Conservation (phyloP, 2,329 filamentous ascomycete genomes). For the Pestalotiopsis sp. region DNA sequence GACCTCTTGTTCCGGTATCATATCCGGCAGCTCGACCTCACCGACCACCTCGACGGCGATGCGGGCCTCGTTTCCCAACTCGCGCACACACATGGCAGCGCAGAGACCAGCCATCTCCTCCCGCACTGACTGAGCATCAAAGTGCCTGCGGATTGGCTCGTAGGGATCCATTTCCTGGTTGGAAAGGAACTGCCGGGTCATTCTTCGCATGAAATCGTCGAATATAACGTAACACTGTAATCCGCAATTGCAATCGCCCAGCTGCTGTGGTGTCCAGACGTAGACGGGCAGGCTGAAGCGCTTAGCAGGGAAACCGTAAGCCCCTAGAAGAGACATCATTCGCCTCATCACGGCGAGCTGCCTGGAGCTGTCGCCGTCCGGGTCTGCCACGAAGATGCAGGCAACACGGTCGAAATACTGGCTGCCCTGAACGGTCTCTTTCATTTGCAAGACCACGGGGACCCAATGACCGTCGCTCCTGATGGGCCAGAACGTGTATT, state of each 20-base stretch:
- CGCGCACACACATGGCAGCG: slow-evolving; percentile 1
- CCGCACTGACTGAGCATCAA: background rate
- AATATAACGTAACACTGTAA: background rate
- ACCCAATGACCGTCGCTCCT: background rate
- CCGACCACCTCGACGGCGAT: background rate
- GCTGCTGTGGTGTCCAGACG: slow-evolving; percentile 1
- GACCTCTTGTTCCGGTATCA: background rate
- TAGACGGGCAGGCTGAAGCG: background rate
- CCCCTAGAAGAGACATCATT: background rate
- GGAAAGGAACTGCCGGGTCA: background rate
- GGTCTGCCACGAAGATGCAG: slow-evolving; percentile 1
- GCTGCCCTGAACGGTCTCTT: background rate
- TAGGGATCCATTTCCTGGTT: background rate
- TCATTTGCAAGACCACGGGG: background rate
- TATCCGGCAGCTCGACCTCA: background rate
- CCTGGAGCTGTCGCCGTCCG: background rate
- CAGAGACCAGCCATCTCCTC: slow-evolving; percentile 1
- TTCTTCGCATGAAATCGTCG: slow-evolving; percentile 10
- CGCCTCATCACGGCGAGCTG: background rate
- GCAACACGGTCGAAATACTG: background rate
- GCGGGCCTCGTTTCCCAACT: background rate
- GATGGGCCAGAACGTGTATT: slow-evolving; percentile 13
- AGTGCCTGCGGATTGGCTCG: background rate
- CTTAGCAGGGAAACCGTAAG: background rate
- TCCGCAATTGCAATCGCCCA: background rate